Base-by-base conservation (phyloP, 2,329 filamentous ascomycete genomes). In the Coniochaeta prunicola region DNA sequence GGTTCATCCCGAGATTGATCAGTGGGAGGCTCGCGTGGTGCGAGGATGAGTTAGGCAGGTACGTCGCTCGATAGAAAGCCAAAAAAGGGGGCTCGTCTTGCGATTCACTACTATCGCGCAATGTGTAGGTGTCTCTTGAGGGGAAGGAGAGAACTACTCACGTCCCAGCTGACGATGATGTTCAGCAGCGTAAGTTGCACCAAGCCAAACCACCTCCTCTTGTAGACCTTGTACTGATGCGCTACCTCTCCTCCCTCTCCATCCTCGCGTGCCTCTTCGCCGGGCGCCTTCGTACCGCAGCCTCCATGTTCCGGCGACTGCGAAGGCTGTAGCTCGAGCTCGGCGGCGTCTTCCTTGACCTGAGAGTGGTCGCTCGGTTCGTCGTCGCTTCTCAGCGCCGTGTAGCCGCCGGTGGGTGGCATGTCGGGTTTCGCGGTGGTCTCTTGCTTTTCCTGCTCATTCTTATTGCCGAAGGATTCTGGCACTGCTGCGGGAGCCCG, bases 101-200 rank as follows among this genome's bases (percentile, higher is more conserved):
- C n/a, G n/a, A n/a, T n/a, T n/a, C n/a, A 5, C 17, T n/a, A 34
- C 24, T 21, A 17, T 30, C 30, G 30, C 34, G 19, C 57, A 19
- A 17, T 19, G 31, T 33, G 31, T 33, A 33, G n/a, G n/a, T 33
- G 31, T 33, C 31, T 6, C 31, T n/a, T 4, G 33, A 10, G 10
- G 56, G 30, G 40, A 36, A 30, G 31, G 60, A 54, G 36, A 57
- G 10, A 50, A 54, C 42, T 36, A 86, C 91, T 80, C 81, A 94
- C 91, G 83, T 96, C 91, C 93, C 93, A 97, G 68, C 90, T 96
- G 45, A 96, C 88, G 61, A 97, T 85, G 59, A 97, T 88, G 71
- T 97, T 99, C 74, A 97, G 78, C 67, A 97, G 74, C 7, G 92
- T 88, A 69, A 97, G 75, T 73, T 96, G 90, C 24, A 83, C 75